A percentile compares a stretch with the other conserved stretches of the same genome.
phyloP scores from a whole-genome alignment of 257 asterid genomes.

The Striga asiatica region DNA sequence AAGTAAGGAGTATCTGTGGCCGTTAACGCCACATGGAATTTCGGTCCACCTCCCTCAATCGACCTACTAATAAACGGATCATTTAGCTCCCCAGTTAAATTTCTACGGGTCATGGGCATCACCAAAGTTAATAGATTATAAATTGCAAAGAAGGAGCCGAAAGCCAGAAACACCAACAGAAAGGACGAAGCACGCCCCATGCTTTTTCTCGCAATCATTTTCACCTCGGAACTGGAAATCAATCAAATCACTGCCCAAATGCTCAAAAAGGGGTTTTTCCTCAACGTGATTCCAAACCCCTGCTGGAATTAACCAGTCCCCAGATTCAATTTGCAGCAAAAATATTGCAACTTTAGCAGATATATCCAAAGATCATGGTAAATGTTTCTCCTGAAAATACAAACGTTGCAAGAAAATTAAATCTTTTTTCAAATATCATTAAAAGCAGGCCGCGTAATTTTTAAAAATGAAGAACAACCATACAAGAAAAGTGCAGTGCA shows the following conservation, averaged over 20 bases:
- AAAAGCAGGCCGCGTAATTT: not conserved
- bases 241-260: not conserved
- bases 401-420: slow-evolving; percentile 9
- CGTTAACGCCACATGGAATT: slow-evolving; percentile 75
- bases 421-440: not conserved
- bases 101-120: slow-evolving; percentile 32
- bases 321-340: slow-evolving; percentile 7
- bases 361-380: slow-evolving; percentile 15
- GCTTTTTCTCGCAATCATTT: slow-evolving; percentile 48
- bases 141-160: slow-evolving; percentile 71
- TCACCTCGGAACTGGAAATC: slow-evolving; percentile 4
- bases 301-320: slow-evolving; percentile 14
- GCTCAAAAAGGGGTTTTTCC: not conserved
- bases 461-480: not conserved
- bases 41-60: slow-evolving; percentile 24
- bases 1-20: slow-evolving; percentile 84
- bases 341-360: slow-evolving; percentile 20
- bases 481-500: not conserved
- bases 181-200: slow-evolving; percentile 61
- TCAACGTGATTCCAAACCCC: slow-evolving; percentile 2
- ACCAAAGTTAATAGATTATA: slow-evolving; percentile 66
- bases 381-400: slow-evolving; percentile 18
- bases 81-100: slow-evolving; percentile 27
- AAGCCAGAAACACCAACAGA: slow-evolving; percentile 49
- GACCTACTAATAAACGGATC: slow-evolving; percentile 46